Percentiles rank a stretch among this genome's conserved stretches.
Evolutionary conservation across 257 asterid genomes (phyloP).

Genomic region (Solanum rostratum): DNA sequence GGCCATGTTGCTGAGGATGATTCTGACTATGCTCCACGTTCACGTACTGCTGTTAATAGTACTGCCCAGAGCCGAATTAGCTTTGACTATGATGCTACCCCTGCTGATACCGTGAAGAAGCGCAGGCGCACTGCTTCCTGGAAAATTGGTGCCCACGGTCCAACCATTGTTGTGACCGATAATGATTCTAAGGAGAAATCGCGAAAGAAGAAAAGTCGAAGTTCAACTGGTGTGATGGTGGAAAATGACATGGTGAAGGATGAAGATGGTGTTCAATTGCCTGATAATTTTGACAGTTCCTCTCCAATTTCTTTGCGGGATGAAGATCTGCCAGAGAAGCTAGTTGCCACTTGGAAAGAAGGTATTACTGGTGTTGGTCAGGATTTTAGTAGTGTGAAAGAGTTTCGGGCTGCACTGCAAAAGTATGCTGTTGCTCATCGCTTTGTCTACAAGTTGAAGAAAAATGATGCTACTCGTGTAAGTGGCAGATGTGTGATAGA

Average conservation of each 20-base stretch:
- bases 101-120: constrained; percentile 91
- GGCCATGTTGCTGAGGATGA: constrained; percentile 38
- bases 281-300: constrained; percentile 28
- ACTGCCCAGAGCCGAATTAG: constrained; percentile 21
- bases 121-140: constrained; percentile 70
- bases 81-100: constrained; percentile 41
- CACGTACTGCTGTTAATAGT: constrained; percentile 18
- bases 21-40: constrained; percentile 51
- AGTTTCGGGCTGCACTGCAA: constrained; percentile 74
- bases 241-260: constrained; percentile 21
- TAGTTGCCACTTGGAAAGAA: constrained; percentile 66
- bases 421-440: constrained; percentile 78
- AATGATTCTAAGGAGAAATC: constrained; percentile 27
- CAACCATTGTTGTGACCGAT: constrained; percentile 33
- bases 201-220: neutral
- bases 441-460: constrained; percentile 60
- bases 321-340: constrained; percentile 63
- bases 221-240: constrained; percentile 8
- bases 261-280: constrained; percentile 23
- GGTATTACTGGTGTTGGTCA: constrained; percentile 75
- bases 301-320: constrained; percentile 25
- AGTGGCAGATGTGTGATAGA: constrained; percentile 70
- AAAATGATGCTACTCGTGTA: constrained; percentile 66
- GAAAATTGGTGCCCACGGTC: constrained; percentile 46
- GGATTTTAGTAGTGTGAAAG: constrained; percentile 67